Conservation (phyloP, 2,329 filamentous ascomycete species). For the Furcasterigmium sp. region DNA sequence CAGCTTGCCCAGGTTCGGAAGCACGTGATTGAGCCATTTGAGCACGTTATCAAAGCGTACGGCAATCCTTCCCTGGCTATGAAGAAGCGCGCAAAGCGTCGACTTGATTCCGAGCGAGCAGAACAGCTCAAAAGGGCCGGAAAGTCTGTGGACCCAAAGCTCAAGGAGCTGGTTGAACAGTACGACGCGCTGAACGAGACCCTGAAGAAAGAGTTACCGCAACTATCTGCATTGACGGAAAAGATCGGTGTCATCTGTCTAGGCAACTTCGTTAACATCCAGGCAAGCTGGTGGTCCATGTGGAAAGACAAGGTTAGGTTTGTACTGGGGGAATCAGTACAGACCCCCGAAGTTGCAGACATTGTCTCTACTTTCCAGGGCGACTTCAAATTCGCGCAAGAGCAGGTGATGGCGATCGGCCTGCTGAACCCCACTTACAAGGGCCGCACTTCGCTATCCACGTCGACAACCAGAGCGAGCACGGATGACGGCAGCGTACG, state of each 20-base stretch:
- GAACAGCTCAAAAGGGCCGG: constrained; percentile 72
- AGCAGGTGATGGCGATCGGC: constrained; percentile 63
- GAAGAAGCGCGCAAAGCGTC: constrained; percentile 90
- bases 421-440: constrained; percentile 72
- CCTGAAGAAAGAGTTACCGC: constrained; percentile 85
- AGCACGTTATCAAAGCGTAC: constrained; percentile 72
- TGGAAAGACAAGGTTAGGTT: constrained; percentile 79
- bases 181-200: constrained; percentile 91
- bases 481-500: constrained; percentile 44
- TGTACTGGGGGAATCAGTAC: constrained; percentile 60
- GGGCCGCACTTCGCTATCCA: constrained; percentile 55
- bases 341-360: constrained; percentile 63
- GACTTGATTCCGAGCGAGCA: constrained; percentile 80
- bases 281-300: constrained; percentile 75
- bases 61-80: constrained; percentile 82
- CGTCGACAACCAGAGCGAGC: constrained; percentile 54
- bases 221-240: constrained; percentile 75
- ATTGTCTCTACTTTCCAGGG: constrained; percentile 73
- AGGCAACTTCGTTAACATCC: constrained; percentile 77
- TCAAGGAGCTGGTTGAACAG: constrained; percentile 77
- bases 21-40: constrained; percentile 80
- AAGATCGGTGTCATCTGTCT: constrained; percentile 76
- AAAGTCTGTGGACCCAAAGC: constrained; percentile 83
- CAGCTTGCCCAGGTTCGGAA: constrained; percentile 65
- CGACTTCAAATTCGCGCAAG: constrained; percentile 73